Evolutionary conservation across 208 protist genomes (phyloP).

Genomic region (Vickermania spadyakhi): DNA sequence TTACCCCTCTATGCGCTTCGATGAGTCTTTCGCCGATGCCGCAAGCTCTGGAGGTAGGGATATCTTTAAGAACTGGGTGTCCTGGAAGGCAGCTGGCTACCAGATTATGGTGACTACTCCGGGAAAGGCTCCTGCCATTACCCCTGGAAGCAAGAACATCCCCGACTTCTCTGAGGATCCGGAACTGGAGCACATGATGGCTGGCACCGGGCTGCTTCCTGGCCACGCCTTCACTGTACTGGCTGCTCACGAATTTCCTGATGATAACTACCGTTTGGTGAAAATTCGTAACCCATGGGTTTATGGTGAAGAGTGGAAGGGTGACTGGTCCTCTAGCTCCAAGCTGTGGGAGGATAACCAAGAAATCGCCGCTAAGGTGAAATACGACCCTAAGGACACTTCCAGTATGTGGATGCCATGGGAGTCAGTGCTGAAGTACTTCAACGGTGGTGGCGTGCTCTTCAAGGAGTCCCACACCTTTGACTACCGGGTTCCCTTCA

Average conservation of each 20-base stretch:
- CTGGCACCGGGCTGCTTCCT: slow-evolving; percentile 51
- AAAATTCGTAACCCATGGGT: slow-evolving; percentile 65
- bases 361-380: slow-evolving; percentile 17
- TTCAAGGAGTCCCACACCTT: slow-evolving; percentile 24
- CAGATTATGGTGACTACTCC: slow-evolving; percentile 62
- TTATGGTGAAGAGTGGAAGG: slow-evolving; percentile 23
- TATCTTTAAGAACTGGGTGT: slow-evolving; percentile 28
- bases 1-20: slow-evolving; percentile 62
- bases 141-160: slow-evolving; percentile 21
- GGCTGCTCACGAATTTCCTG: slow-evolving; percentile 26
- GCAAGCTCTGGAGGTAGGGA: slow-evolving; percentile 7
- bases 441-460: slow-evolving; percentile 63
- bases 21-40: slow-evolving; percentile 44
- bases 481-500: slow-evolving; percentile 63
- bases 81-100: slow-evolving; percentile 33
- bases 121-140: slow-evolving; percentile 63
- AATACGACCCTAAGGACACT: slow-evolving; percentile 14
- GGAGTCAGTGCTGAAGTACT: slow-evolving; percentile 59
- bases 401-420: slow-evolving; percentile 65
- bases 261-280: slow-evolving; percentile 36
- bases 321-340: slow-evolving; percentile 27
- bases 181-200: slow-evolving; percentile 29
- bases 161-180: slow-evolving; percentile 46
- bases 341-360: slow-evolving; percentile 36
- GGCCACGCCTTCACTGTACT: slow-evolving; percentile 74